Percentiles rank a stretch among this genome's conserved stretches.
phyloP scores from a whole-genome alignment of 805 yeast species.

The Candida awuae region DNA sequence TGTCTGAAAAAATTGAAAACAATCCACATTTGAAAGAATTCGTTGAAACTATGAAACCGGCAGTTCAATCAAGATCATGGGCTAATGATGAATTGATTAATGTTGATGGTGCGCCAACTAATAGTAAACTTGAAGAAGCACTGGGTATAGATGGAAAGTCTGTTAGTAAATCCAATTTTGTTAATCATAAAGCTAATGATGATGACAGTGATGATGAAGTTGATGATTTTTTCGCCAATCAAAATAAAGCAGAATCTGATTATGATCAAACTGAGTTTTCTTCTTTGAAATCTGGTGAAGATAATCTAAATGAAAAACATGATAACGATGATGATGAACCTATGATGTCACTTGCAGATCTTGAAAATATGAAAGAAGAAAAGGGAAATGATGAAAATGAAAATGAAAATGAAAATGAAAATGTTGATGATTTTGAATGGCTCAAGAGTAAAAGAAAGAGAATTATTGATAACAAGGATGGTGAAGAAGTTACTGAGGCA shows the following conservation, averaged over 20 bases:
- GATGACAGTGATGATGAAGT: conserved; percentile 46
- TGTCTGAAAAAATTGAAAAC: conserved; percentile 54
- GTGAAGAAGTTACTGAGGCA: conserved; percentile 5
- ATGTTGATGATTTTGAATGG: conserved; percentile 81
- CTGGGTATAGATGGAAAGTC: conserved; percentile 27
- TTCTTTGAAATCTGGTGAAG: conserved; percentile 31
- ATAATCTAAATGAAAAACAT: conserved; percentile 1
- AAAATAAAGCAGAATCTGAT: conserved; percentile 24
- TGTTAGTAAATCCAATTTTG: conserved; percentile 12
- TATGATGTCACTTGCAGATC: too few relatives aligned
- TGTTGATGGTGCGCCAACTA: conserved; percentile 39
- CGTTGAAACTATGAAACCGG: conserved; percentile 75
- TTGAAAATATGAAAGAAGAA: too few relatives aligned
- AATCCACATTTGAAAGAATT: conserved; percentile 72
- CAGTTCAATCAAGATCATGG: conserved; percentile 67
- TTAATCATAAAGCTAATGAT: conserved; percentile 21
- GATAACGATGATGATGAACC: conserved; percentile 11
- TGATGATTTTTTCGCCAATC: conserved; percentile 31
- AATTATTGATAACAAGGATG: conserved; percentile 44
- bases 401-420: conserved; percentile 26
- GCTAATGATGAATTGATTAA: conserved; percentile 50
- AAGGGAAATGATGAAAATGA: not conserved
- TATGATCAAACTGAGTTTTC: conserved; percentile 37
- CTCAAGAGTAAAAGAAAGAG: conserved; percentile 65
- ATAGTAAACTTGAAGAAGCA: conserved; percentile 37